phyloP scores from a whole-genome alignment of 1,284 basidiomycete species.

The Gymnopus androsaceus region DNA sequence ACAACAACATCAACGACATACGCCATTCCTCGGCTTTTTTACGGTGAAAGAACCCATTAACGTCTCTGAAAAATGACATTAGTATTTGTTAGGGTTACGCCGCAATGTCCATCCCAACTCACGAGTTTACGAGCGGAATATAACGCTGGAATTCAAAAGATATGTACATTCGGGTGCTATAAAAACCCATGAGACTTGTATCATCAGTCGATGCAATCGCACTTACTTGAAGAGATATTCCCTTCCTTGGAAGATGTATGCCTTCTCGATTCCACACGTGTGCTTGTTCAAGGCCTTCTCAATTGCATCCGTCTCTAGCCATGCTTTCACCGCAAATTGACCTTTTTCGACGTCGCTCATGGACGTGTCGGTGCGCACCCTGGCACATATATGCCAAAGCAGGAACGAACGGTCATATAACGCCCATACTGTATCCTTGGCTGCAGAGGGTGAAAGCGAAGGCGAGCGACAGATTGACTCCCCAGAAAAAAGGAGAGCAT shows the following conservation, averaged over 20 bases:
- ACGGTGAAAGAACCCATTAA: slow-evolving; percentile 58
- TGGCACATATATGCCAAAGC: slow-evolving; percentile 71
- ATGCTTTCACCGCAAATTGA: slow-evolving; percentile 64
- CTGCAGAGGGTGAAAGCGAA: slow-evolving; percentile 33
- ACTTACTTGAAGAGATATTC: slow-evolving; percentile 78
- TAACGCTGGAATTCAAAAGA: slow-evolving; percentile 68
- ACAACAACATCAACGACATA: slow-evolving; percentile 40
- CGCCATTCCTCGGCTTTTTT: slow-evolving; percentile 74
- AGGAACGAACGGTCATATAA: slow-evolving; percentile 68
- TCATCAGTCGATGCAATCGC: not conserved
- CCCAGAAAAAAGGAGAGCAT: slow-evolving; percentile 68
- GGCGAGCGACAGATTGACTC: slow-evolving; percentile 51
- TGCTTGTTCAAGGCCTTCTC: slow-evolving; percentile 64
- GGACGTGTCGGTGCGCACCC: slow-evolving; percentile 48
- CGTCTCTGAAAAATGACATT: slow-evolving; percentile 37
- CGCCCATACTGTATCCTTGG: slow-evolving; percentile 71
- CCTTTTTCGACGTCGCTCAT: slow-evolving; percentile 52
- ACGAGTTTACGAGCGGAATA: slow-evolving; percentile 63
- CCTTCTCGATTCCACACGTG: slow-evolving; percentile 64
- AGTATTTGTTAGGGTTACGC: too few species aligned
- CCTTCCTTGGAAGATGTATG: slow-evolving; percentile 67
- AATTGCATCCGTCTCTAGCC: slow-evolving; percentile 70
- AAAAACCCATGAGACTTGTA: slow-evolving; percentile 8
- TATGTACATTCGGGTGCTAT: slow-evolving; percentile 69
- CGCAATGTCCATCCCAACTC: too few species aligned